Percentiles rank a stretch among this genome's conserved stretches.
These are phyloP conservation scores for Coelastrella sp. DNA, from an alignment of 139 green algal species.

Conservation along the genomic window DNA sequence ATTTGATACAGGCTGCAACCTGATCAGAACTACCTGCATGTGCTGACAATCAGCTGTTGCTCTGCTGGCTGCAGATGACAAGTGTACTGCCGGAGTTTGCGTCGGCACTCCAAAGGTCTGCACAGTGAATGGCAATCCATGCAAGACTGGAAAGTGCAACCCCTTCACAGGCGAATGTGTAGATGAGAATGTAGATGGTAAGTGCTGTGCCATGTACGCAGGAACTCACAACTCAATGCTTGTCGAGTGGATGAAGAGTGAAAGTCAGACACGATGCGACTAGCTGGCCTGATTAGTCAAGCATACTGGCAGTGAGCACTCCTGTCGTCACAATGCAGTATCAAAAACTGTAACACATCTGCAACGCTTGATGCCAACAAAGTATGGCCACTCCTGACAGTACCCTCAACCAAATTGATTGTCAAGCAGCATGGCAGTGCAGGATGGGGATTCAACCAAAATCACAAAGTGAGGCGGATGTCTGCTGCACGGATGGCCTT, in stretches of 20 bases:
- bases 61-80: background rate
- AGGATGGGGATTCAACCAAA: too few relatives aligned
- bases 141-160: background rate
- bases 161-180: background rate
- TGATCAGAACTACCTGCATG: background rate
- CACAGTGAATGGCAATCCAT: background rate
- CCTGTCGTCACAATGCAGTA: too few relatives aligned
- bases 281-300: too few relatives aligned
- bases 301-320: too few relatives aligned
- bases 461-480: background rate
- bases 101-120: background rate
- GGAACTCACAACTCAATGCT: background rate
- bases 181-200: background rate
- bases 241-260: background rate
- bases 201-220: background rate
- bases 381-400: too few relatives aligned
- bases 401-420: too few relatives aligned
- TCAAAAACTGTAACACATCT: too few relatives aligned
- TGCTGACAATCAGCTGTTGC: background rate
- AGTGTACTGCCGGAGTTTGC: background rate
- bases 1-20: background rate
- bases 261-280: background rate
- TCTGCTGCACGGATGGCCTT: background rate
- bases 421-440: too few relatives aligned
- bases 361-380: too few relatives aligned